Conservation (phyloP, 148 eudicot species). For the Persicaria maculosa region DNA sequence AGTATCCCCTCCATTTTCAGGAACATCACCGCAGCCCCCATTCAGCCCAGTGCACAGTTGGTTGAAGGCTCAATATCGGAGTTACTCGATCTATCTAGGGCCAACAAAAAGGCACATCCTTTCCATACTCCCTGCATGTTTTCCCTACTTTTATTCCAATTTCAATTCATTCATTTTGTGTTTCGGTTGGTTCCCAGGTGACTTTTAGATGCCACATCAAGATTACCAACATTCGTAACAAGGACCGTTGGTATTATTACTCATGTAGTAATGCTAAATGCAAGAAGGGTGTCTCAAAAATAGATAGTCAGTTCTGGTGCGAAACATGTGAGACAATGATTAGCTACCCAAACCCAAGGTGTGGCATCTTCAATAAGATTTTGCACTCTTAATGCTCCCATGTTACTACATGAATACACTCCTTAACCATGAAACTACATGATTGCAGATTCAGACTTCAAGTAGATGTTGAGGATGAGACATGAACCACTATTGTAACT, state of each 20-base stretch:
- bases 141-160: neutral
- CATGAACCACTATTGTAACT: no score
- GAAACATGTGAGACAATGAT: neutral
- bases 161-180: no score
- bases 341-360: neutral
- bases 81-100: no score
- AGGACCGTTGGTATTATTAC: neutral
- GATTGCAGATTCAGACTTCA: no score
- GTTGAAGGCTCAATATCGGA: no score
- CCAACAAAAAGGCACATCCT: neutral
- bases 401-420: no score
- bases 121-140: neutral
- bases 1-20: no score
- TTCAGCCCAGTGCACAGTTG: no score
- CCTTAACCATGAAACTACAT: no score
- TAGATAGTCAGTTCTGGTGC: neutral
- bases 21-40: no score
- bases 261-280: neutral
- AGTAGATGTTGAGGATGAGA: no score
- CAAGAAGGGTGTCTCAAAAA: neutral
- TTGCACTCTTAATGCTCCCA: no score
- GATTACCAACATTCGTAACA: neutral
- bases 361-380: neutral
- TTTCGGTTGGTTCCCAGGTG: neutral
- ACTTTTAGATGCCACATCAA: neutral